These are phyloP conservation scores for Lichina pygmaea DNA, from an alignment of 495 filamentous ascomycete genomes.

Conservation along the genomic window DNA sequence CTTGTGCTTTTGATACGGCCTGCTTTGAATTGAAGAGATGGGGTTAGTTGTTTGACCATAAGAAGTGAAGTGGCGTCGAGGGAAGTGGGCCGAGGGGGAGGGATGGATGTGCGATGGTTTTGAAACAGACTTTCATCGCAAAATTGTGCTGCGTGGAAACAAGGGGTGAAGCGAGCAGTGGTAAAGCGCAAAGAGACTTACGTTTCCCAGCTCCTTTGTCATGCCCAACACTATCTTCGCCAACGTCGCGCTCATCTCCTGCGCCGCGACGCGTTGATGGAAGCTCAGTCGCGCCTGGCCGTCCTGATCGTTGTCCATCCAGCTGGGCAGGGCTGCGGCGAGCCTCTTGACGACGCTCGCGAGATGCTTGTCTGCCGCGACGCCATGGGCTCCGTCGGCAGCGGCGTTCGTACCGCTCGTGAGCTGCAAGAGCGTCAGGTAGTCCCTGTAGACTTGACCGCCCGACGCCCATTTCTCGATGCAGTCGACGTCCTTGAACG, in stretches of 20 bases:
- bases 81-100: background rate
- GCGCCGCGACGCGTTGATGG: conserved; percentile 52
- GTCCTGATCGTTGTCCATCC: conserved; percentile 2
- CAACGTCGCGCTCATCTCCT: conserved; percentile 36
- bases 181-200: too few relatives aligned
- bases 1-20: conserved; percentile 8
- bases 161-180: too few relatives aligned
- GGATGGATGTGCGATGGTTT: too few relatives aligned
- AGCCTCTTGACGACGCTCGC: background rate
- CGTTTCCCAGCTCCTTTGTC: conserved; percentile 22
- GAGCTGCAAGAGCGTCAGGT: conserved; percentile 28
- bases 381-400: conserved; percentile 33
- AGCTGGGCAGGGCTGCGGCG: background rate
- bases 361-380: background rate
- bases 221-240: conserved; percentile 32
- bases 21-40: background rate
- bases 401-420: conserved; percentile 13
- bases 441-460: conserved; percentile 63
- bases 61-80: background rate
- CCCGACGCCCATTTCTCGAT: conserved; percentile 42
- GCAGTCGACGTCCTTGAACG: conserved; percentile 29
- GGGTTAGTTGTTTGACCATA: background rate
- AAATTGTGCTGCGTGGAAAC: too few relatives aligned
- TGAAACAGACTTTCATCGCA: too few relatives aligned
- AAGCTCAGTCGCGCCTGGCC: conserved; percentile 28